Evolutionary conservation across 768 basidiomycete genomes (phyloP), one percentile per base, ranked within the genome.

Genomic region (Antrodiella citrinella): DNA sequence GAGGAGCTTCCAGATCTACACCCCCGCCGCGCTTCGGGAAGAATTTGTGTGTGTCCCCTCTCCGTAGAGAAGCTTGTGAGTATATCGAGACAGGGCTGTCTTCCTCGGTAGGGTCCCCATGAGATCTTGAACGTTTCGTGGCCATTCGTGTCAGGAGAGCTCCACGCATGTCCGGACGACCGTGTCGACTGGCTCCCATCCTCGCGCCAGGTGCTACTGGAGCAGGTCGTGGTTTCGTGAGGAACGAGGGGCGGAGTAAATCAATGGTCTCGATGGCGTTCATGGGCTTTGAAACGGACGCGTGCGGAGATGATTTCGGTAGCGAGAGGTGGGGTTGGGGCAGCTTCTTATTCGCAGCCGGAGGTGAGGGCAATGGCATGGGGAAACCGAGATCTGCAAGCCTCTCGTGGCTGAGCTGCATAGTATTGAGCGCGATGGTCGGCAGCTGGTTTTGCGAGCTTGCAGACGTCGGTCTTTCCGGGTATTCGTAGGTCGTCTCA

Each of bases 71-170:
- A 11, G 44, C 20, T 26, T 53, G 52, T 3, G 52, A 53, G 22
- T 53, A 53, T n/a, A 53, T 30, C 18, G 52, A 53, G 3, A 30
- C 25, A 9, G 52, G 48, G 35, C 52, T 53, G 15, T 35, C 30
- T n/a, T n/a, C n/a, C 30, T 35, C 30, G 7, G 30, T 35, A 7
- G 30, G 30, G 30, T 35, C 30, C 7, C 30, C 30, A 7, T 35
- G 30, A 35, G 30, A 35, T 35, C 24, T 26, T 5, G 51, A 48
- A 11, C 45, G 44, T 11, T 46, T 44, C 13, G 51, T 48, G 18
- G 51, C 19, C 21, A 52, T 39, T 2, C 51, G 47, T 7, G 41
- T 35, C 2, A 52, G 42, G 11, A 15, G 13, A 3, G 19, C 26
- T 1, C 45, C 5, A n/a, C 51, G 51, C 40, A 44, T 44, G 26